A percentile compares a stretch with the other conserved stretches of the same genome.
Evolutionary conservation across 2,329 filamentous ascomycete species (phyloP).

Genomic region (Trichoderma endophyticum): DNA sequence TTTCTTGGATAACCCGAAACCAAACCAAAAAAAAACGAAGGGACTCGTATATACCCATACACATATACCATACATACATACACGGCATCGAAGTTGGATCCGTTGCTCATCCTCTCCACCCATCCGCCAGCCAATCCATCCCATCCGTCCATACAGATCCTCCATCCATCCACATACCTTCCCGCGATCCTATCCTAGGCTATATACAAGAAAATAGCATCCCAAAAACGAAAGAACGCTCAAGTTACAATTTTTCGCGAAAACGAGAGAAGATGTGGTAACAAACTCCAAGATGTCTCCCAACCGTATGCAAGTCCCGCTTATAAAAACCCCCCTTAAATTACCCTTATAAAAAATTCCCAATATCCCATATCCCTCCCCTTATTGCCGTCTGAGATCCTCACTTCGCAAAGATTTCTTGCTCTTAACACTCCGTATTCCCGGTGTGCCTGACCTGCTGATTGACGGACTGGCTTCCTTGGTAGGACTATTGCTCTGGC

Average conservation of each 20-base stretch:
- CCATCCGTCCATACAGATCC: neutral
- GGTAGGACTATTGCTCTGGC: slow-evolving; percentile 39
- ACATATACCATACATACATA: neutral
- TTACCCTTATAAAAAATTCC: neutral
- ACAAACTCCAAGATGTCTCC: neutral
- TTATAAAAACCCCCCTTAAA: neutral
- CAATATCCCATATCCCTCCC: neutral
- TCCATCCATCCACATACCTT: neutral
- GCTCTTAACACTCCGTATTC: slow-evolving; percentile 10
- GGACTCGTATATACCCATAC: neutral
- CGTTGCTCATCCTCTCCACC: neutral
- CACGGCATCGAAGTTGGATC: neutral
- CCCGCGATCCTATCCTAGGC: neutral
- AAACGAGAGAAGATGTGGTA: slow-evolving; percentile 3
- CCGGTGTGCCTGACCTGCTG: slow-evolving; percentile 8
- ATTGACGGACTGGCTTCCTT: slow-evolving; percentile 39
- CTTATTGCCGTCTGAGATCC: neutral
- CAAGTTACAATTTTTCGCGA: neutral
- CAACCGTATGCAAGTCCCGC: neutral
- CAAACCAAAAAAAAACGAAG: neutral
- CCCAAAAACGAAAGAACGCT: neutral
- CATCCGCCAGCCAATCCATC: neutral
- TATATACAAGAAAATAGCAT: slow-evolving; percentile 11
- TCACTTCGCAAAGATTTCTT: slow-evolving; percentile 12
- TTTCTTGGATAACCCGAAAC: neutral